Conservation (phyloP, 345 rosid species). For the Murraya koenigii region DNA sequence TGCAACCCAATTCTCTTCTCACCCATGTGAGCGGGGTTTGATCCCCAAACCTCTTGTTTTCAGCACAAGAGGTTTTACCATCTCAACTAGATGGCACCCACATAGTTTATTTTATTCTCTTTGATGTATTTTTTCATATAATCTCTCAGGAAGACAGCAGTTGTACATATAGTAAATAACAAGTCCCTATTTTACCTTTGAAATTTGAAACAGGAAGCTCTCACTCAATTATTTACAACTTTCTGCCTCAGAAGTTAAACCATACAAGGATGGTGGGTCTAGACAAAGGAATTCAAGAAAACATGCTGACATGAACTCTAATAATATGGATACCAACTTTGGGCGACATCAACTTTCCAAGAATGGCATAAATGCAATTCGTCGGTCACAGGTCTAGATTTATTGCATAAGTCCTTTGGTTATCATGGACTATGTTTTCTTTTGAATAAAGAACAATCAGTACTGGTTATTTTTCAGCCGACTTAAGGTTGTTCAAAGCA, state of each 20-base stretch:
- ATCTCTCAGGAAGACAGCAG: not conserved
- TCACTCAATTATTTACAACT: conserved; percentile 75
- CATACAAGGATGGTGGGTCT: conserved; percentile 48
- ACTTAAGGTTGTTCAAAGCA: not conserved
- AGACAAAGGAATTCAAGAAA: conserved; percentile 69
- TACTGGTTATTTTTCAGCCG: not conserved
- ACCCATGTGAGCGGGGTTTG: too few species aligned
- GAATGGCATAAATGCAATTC: conserved; percentile 73
- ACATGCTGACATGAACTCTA: conserved; percentile 36
- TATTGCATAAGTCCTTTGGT: conserved; percentile 12
- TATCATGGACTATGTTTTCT: not conserved
- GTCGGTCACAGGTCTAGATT: conserved; percentile 67
- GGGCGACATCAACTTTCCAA: conserved; percentile 64
- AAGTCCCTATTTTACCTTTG: conserved; percentile 10
- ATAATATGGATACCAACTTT: conserved; percentile 32
- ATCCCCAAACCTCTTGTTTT: too few species aligned
- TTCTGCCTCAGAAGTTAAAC: conserved; percentile 53
- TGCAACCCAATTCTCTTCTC: too few species aligned
- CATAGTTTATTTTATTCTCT: not conserved
- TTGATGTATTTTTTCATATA: not conserved
- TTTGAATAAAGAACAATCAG: conserved; percentile 1
- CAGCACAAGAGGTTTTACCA: too few species aligned
- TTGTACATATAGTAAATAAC: conserved; percentile 11
- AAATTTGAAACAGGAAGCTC: conserved; percentile 64
- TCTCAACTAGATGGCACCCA: too few species aligned